Base-by-base conservation (phyloP, 2,329 filamentous ascomycete species). In the Xylariaceae sp. region DNA sequence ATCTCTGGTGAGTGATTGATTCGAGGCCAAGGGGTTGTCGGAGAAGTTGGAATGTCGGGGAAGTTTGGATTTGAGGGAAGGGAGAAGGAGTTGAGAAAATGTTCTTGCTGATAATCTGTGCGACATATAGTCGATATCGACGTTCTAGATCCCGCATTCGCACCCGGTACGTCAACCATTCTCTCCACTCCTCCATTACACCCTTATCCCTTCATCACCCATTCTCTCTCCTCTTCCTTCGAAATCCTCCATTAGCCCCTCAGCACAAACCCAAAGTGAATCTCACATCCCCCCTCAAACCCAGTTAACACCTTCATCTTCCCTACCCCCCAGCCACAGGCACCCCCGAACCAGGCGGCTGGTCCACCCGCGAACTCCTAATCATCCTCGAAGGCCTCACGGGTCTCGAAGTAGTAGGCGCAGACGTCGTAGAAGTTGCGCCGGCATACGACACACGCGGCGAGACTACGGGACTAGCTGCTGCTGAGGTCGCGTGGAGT, bases 341-440 rank as follows among this genome's bases (percentile, higher is more conserved):
- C 1, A 92, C 88, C 0, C 85, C 87, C 0, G 88, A 91, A 66
- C 83, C 87, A 0, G 88, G 88, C 44, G 88, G 88, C 15, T 92
- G 87, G 88, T 89, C 86, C 2, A 89, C 83, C 5, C 76, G 88
- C 33, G 88, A 92, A 68, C 71, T 94, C 51, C 85, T 91, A 53
- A 75, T 83, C 2, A 85, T 92, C 48, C 68, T 92, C 53, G 77
- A 88, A 18, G 87, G 86, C 0, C 77, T 92, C 11, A 82, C 86
- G 59, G 80, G 75, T 0, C 66, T 92, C 62, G 86, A 89, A 55
- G 73, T 92, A 6, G 81, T 92, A 1, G 88, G 87, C 1, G 88
- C 84, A 0, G 89, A 92, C 70, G 80, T 92, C 42, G 88, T 92
- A 3, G 88, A 92, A 70, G 87, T 92, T 6, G 80, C 85, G 1